Base-by-base conservation (phyloP, 2,329 filamentous ascomycete species). In the Aspergillus pseudotamarii region DNA sequence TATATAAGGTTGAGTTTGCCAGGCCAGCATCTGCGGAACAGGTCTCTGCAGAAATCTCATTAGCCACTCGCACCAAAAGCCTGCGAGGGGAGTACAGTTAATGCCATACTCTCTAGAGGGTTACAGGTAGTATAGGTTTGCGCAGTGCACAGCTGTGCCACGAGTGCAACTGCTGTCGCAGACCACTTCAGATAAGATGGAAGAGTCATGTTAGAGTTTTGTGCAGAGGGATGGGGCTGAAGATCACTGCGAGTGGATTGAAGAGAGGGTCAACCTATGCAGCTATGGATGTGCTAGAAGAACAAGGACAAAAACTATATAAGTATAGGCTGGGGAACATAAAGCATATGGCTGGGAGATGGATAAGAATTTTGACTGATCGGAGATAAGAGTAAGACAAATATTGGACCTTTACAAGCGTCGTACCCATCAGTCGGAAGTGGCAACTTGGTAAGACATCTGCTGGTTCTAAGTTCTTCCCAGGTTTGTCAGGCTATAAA, bases 111-210 rank as follows among this genome's bases (percentile, higher is more conserved):
- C 23, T 75, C 58, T n/a, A 71, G 58, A 1, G 94, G 93, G 74
- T 96, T 89, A 82, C 93, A 97, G 54, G 83, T 77, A 19, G 91
- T 92, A 65, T 81, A 88, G 34, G 93, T 93, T 78, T 97, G 94
- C 43, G 90, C 92, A 16, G 70, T 64, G 48, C 62, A 60, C 23
- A 64, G 57, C 10, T 62, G 66, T 28, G 62, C 59, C 6, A 21
- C 43, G 28, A 64, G 58, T 2, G 58, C 64, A 19, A 53, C 34
- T 48, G 64, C 61, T 28, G 60, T 19, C 2, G 58, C 56, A 21
- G 61, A 57, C 61, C 58, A 64, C 38, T 58, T 43, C 46, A 61
- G 23, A 8, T 21, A 57, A 10, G 58, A 63, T 48, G 51, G 6
- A 26, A 55, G 51, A 38, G 34, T 14, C 51, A 55, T 55, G 11